Conservation (phyloP, 495 filamentous ascomycete genomes). For the Monascus purpureus region DNA sequence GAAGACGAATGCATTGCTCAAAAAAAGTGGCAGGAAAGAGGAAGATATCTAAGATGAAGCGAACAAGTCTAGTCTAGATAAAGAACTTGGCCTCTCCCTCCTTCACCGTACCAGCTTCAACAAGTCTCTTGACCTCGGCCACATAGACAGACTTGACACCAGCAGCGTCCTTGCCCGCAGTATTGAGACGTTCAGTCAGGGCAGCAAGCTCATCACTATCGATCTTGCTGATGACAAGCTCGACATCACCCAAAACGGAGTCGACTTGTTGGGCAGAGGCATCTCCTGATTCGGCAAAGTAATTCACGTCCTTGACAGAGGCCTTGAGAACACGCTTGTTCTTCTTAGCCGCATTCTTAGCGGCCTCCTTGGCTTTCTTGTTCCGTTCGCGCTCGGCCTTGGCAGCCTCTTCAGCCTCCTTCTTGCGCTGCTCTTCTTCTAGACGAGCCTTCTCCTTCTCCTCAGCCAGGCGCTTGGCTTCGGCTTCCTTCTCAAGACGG, state of each 20-base stretch:
- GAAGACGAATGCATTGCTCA: not conserved
- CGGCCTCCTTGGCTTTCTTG: conserved; percentile 96
- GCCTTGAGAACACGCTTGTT: conserved; percentile 91
- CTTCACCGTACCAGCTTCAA: conserved; percentile 71
- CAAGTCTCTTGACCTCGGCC: conserved; percentile 58
- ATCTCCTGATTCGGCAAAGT: conserved; percentile 50
- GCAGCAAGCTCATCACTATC: conserved; percentile 76
- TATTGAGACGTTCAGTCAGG: conserved; percentile 59
- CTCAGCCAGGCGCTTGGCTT: conserved; percentile 68
- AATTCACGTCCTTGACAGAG: conserved; percentile 92
- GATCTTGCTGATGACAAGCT: conserved; percentile 77
- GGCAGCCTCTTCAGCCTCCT: conserved; percentile 73
- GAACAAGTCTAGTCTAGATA: conserved; percentile 10
- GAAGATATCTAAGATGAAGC: conserved; percentile 1
- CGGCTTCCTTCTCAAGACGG: conserved; percentile 78
- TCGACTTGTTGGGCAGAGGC: conserved; percentile 64
- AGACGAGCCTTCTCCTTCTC: conserved; percentile 65
- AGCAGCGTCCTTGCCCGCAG: conserved; percentile 35
- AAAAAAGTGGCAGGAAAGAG: not conserved
- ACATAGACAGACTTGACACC: conserved; percentile 55
- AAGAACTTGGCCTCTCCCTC: conserved; percentile 54
- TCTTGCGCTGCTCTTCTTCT: conserved; percentile 59
- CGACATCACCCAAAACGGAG: conserved; percentile 69
- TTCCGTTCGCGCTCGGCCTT: conserved; percentile 66
- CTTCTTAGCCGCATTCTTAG: conserved; percentile 98